Base-by-base conservation (phyloP, 139 green algal genomes). In the Chlorella sp. region DNA sequence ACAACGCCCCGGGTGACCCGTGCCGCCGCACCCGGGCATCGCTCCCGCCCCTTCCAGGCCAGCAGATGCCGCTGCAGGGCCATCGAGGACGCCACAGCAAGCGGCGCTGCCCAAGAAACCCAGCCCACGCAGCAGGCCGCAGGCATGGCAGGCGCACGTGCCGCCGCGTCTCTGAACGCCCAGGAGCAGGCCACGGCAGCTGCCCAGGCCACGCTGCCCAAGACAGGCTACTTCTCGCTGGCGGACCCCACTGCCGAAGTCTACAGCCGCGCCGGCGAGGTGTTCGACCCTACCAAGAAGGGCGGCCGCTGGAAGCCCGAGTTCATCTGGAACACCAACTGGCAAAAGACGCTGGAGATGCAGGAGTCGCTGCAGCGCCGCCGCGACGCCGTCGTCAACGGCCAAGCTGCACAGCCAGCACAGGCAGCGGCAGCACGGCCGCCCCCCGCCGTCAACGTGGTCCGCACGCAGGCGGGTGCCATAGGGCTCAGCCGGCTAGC, bases 271-370 rank as follows among this genome's bases (percentile, higher is more conserved):
- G 78, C 83, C 3, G 80, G 79, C 35, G 80, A 88, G 22, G 68
- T 63, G 31, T 81, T 82, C 22, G 89, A 94, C 65, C 77, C 87
- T 2, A 79, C 73, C 0, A 89, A 89, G 73, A 83, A 86, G 5
- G 84, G 83, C 22, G 88, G 86, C 0, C 81, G 91, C n/a, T 96
- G 75, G 35, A 80, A 90, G 61, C 78, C 82, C 0, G 90, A 95
- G 63, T 95, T 96, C 73, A 90, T 96, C 6, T 96, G 91, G 91
- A 92, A 96, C 75, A 90, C 82, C 4, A 86, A 93, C 72, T 95
- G 90, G 90, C 77, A 89, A 77, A 31, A 50, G 30, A 29, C 63
- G 33, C 42, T 66, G 17, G n/a, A 75, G 31, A 68, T 62, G 36
- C 20, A 75, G 63, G 69, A 74, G 36, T 68, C 73, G 26, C 62